A percentile compares a stretch with the other conserved stretches of the same genome.
phyloP scores from a whole-genome alignment of 306 rosid species.

The Trichosanthes cucumerina region DNA sequence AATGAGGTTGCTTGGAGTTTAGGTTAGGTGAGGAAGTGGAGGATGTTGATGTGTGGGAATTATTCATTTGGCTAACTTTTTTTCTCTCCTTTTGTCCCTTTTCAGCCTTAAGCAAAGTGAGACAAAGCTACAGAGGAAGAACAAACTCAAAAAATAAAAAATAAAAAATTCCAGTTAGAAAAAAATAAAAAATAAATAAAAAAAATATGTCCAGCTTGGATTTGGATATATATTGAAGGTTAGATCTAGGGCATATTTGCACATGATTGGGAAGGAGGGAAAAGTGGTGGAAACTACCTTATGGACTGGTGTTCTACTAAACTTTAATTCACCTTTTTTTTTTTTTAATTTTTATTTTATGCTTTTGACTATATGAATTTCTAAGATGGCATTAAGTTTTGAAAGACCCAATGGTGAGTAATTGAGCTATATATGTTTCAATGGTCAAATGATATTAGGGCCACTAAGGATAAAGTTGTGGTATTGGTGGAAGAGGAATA shows the following conservation, averaged over 20 bases:
- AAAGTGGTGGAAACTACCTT: not conserved
- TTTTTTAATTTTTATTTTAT: not conserved
- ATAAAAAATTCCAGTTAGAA: not conserved
- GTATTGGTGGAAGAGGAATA: not conserved
- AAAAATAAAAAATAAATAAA: not conserved
- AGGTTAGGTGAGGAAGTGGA: constrained; percentile 15
- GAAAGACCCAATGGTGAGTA: not conserved
- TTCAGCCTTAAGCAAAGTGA: constrained; percentile 49
- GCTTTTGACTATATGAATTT: not conserved
- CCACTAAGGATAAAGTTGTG: not conserved
- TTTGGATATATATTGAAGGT: not conserved
- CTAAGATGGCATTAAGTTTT: not conserved
- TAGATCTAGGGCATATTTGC: constrained; percentile 6
- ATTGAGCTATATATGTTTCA: not conserved
- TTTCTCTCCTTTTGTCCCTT: not conserved
- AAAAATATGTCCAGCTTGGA: not conserved
- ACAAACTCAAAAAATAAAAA: not conserved
- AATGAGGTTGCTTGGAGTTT: constrained; percentile 20
- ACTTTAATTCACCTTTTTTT: not conserved
- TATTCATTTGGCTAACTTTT: constrained; percentile 20
- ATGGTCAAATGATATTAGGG: not conserved
- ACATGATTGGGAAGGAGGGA: constrained; percentile 3
- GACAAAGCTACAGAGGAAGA: constrained; percentile 2
- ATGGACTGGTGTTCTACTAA: not conserved
- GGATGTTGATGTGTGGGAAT: constrained; percentile 19